Percentiles rank a stretch among this genome's conserved stretches.
Conservation (phyloP, 345 rosid genomes). For the Leavenworthia alabamica region DNA sequence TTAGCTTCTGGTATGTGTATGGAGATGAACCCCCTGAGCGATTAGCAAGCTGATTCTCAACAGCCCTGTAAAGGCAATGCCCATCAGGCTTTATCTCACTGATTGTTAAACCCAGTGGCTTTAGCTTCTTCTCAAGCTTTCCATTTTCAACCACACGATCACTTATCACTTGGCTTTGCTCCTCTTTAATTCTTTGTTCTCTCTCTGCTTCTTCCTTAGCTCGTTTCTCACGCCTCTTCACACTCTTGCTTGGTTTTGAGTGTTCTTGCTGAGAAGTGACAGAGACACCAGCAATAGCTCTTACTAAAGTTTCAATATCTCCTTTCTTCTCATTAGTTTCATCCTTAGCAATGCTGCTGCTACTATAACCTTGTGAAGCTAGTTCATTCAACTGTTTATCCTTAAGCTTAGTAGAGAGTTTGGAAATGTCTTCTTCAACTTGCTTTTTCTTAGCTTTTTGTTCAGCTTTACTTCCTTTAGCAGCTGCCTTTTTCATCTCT, state of each 20-base stretch:
- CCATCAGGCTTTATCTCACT: slow-evolving; percentile 90
- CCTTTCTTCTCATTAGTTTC: slow-evolving; percentile 43
- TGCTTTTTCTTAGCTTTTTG: slow-evolving; percentile 96
- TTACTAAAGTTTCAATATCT: slow-evolving; percentile 67
- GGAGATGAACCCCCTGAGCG: slow-evolving; percentile 57
- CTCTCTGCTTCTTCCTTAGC: slow-evolving; percentile 89
- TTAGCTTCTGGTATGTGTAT: slow-evolving; percentile 53
- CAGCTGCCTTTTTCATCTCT: slow-evolving; percentile 82
- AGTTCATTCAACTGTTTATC: slow-evolving; percentile 73
- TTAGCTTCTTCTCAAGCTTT: slow-evolving; percentile 34
- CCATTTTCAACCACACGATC: slow-evolving; percentile 58
- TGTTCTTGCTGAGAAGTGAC: slow-evolving; percentile 47
- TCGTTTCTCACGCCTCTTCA: slow-evolving; percentile 72
- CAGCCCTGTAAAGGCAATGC: slow-evolving; percentile 88
- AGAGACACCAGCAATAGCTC: slow-evolving; percentile 81
- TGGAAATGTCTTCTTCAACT: slow-evolving; percentile 75
- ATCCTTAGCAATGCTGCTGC: slow-evolving; percentile 15
- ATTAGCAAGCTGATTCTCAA: slow-evolving; percentile 69
- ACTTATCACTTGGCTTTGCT: slow-evolving; percentile 68
- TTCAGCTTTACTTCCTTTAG: slow-evolving; percentile 91
- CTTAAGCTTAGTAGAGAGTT: slow-evolving; percentile 61
- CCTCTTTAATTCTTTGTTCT: slow-evolving; percentile 86
- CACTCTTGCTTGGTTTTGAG: slow-evolving; percentile 71
- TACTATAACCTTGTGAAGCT: slow-evolving; percentile 65
- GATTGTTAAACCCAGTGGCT: slow-evolving; percentile 61